Evolutionary conservation across 73 alveolate species (phyloP), one percentile per base, ranked within the genome.

Genomic region (Stentor coeruleus): DNA sequence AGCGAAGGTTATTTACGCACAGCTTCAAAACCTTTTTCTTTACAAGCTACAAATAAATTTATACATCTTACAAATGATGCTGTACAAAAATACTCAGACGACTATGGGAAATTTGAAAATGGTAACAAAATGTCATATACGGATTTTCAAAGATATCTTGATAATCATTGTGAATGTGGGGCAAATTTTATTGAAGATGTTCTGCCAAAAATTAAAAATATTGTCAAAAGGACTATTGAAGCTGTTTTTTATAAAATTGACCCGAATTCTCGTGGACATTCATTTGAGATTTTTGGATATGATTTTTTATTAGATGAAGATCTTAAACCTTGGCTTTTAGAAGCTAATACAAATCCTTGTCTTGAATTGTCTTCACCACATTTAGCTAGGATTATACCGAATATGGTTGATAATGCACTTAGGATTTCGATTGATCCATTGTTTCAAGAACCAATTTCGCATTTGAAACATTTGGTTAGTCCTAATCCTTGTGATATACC

Each of bases 221-320:
- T 66, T 20, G 81, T 66, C n/a, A 66, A 36, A 30, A 57, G 35
- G 2, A 33, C 81, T 15, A 66, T 66, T 33, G 26, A 36, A 80
- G 84, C 97, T 3, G 96, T 94, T 38, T 87, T 87, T 33, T 90
- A 84, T 36, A 93, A 95, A 84, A 87, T 95, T 3, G 94, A 93
- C 85, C 86, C 85, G 41, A 81, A 91, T 58, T 84, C 85, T 81
- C 86, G 98, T 49, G 88, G 85, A 74, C 87, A 74, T 84, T 90
- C 97, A 76, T 92, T 95, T 87, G 99, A 95, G 87, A 86, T 95
- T n/a, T 95, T 93, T 79, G 99, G 99, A 20, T 95, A 91, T 85
- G 99, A 95, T 86, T 95, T 93, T 82, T 89, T 95, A 84, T 77
- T 95, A 58, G 99, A 95, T 86, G 92, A 91, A 20, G 90, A 91